A percentile compares a stretch with the other conserved stretches of the same genome.
Conservation (phyloP, 106 monocot species). For the Acanthochlamys bracteata region DNA sequence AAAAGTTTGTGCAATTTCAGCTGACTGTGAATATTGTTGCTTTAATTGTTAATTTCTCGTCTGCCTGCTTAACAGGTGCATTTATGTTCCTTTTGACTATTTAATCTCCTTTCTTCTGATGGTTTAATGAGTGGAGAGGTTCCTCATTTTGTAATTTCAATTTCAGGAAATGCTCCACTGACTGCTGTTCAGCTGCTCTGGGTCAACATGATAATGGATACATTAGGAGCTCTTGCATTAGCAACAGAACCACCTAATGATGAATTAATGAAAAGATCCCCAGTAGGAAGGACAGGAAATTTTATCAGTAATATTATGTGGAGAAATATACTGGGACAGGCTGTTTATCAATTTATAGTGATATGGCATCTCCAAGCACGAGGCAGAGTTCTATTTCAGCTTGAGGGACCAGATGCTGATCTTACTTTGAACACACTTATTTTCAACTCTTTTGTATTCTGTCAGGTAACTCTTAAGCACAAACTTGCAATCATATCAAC, state of each 20-base stretch:
- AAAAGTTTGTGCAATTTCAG: slow-evolving; percentile 98
- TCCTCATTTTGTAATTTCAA: slow-evolving; percentile 5
- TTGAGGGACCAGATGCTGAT: slow-evolving; percentile 52
- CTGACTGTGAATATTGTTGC: slow-evolving; percentile 94
- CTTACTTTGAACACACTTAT: slow-evolving; percentile 73
- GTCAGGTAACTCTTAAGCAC: slow-evolving; percentile 48
- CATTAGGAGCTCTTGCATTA: slow-evolving; percentile 87
- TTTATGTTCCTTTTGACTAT: no score
- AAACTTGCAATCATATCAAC: not conserved
- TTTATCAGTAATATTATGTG: slow-evolving; percentile 93
- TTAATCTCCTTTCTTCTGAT: no score
- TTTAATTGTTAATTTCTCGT: slow-evolving; percentile 81
- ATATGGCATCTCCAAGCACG: slow-evolving; percentile 85
- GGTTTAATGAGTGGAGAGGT: not conserved
- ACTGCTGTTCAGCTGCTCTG: slow-evolving; percentile 94
- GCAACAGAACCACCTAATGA: slow-evolving; percentile 87
- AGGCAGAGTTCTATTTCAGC: slow-evolving; percentile 56
- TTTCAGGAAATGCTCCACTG: slow-evolving; percentile 70
- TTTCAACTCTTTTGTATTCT: slow-evolving; percentile 94
- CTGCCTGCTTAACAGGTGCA: slow-evolving; percentile 85
- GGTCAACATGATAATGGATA: slow-evolving; percentile 99
- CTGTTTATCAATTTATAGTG: slow-evolving; percentile 75
- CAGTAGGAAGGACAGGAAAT: slow-evolving; percentile 78
- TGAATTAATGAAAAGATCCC: slow-evolving; percentile 78
- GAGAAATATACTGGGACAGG: slow-evolving; percentile 86